Evolutionary conservation across 148 eudicot species (phyloP), one percentile per base, ranked within the genome.

Genomic region (Nyssa sinensis): DNA sequence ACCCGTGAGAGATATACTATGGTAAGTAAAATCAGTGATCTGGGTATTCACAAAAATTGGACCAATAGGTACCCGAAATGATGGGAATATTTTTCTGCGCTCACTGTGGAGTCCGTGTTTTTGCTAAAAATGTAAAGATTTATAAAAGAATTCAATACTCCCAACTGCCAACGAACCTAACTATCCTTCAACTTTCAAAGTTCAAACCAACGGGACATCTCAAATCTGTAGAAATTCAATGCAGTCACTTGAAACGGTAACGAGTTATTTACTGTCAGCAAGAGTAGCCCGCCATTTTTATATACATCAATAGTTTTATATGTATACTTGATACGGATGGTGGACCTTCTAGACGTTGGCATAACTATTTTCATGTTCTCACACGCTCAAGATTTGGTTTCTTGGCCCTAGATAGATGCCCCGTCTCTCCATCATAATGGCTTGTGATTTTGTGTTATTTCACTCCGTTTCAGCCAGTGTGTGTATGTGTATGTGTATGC

Each of bases 121-220:
- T 4, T 60, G 21, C 51, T 25, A n/a, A 60, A 71, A 71, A 30
- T n/a, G 25, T 34, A 60, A 59, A 60, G 74, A 71, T 25, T 60
- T 60, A 3, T 60, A 3, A 34, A 23, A 23, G 29, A 10, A 17
- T 11, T 64, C 1, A 33, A 11, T 39, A 14, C 12, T 66, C 9
- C 39, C 70, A 66, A 11, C 70, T 24, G 70, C 70, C 70, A 66
- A 66, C 70, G 53, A 41, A 24, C 55, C 17, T 21, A 33, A 37
- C 8, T 8, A 39, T 0, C 4, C 25, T 49, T 49, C 55, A 49
- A 49, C 11, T 12, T 49, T 49, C 14, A 49, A 10, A 17, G 17
- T 49, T 49, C 14, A 49, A 10, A 17, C 55, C 55, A 49, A 49
- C 14, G 55, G 55, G 55, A 17, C 3, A 53, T 53, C 3, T 16